Conservation (phyloP, 2,329 filamentous ascomycete genomes). For the Kalmusia sp. region DNA sequence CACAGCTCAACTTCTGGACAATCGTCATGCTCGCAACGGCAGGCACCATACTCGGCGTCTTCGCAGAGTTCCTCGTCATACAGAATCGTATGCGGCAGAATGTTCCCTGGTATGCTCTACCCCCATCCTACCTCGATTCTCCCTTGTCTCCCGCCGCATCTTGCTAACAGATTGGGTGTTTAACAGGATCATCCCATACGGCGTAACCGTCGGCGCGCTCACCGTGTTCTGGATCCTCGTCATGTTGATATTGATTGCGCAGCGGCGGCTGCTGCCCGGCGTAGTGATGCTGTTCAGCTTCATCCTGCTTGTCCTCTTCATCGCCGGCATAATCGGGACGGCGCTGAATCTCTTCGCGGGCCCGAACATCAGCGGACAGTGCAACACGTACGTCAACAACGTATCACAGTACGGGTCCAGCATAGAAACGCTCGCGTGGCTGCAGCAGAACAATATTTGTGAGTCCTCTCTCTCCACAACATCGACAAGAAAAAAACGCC, state of each 20-base stretch:
- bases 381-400: slow-evolving; percentile 62
- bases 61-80: slow-evolving; percentile 65
- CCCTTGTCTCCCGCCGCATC: neutral
- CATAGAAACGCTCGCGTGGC: slow-evolving; percentile 65
- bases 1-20: slow-evolving; percentile 70
- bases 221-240: slow-evolving; percentile 65
- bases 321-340: slow-evolving; percentile 69
- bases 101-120: slow-evolving; percentile 63
- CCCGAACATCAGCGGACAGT: slow-evolving; percentile 65
- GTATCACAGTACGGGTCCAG: slow-evolving; percentile 55
- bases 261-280: slow-evolving; percentile 64
- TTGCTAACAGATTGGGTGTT: slow-evolving; percentile 12
- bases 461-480: too few relatives aligned
- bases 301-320: slow-evolving; percentile 67
- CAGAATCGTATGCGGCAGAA: slow-evolving; percentile 62
- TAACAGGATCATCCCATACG: slow-evolving; percentile 69
- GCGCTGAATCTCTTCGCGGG: slow-evolving; percentile 67
- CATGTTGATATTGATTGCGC: slow-evolving; percentile 63
- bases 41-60: slow-evolving; percentile 65
- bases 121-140: neutral
- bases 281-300: slow-evolving; percentile 67
- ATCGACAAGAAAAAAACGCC: too few relatives aligned
- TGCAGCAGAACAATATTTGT: slow-evolving; percentile 70
- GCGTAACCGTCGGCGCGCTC: slow-evolving; percentile 64
- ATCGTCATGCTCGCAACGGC: slow-evolving; percentile 67